Conservation (phyloP, 805 yeast genomes). For the Torulaspora maleeae region DNA sequence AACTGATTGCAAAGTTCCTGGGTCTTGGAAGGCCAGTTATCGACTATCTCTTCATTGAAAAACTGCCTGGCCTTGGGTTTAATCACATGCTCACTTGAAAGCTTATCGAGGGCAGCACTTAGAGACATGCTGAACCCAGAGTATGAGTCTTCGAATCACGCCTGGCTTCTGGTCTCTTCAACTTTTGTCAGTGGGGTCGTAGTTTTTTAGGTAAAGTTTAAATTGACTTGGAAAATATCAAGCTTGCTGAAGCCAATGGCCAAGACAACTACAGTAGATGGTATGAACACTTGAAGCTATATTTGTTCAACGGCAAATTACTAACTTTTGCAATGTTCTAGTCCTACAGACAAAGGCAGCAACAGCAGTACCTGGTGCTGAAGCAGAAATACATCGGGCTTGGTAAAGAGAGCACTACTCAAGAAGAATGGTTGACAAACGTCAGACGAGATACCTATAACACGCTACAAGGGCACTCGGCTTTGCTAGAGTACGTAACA, state of each 20-base stretch:
- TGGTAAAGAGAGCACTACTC: conserved; percentile 68
- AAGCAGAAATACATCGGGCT: conserved; percentile 66
- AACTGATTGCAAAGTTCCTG: conserved; percentile 15
- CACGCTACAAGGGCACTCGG: conserved; percentile 29
- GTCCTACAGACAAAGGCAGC: conserved; percentile 65
- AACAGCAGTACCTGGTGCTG: conserved; percentile 50
- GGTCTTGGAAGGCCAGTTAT: conserved; percentile 15
- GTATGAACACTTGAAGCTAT: background rate
- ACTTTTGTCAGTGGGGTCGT: too few relatives aligned
- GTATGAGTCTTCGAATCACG: background rate
- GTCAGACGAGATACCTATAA: conserved; percentile 31
- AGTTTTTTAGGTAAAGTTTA: too few relatives aligned
- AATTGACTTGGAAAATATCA: too few relatives aligned
- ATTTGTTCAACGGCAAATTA: background rate
- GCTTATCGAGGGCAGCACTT: conserved; percentile 17
- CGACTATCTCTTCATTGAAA: conserved; percentile 14
- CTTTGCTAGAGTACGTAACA: conserved; percentile 30
- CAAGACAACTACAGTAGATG: background rate
- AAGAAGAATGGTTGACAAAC: conserved; percentile 65
- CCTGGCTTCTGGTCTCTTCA: too few relatives aligned
- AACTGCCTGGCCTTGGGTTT: conserved; percentile 5
- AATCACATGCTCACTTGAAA: conserved; percentile 9
- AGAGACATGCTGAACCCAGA: conserved; percentile 10
- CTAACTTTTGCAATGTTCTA: conserved; percentile 15
- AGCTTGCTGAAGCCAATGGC: too few relatives aligned